phyloP scores from a whole-genome alignment of 2,329 filamentous ascomycete genomes.

The Aschersonia sp. region DNA sequence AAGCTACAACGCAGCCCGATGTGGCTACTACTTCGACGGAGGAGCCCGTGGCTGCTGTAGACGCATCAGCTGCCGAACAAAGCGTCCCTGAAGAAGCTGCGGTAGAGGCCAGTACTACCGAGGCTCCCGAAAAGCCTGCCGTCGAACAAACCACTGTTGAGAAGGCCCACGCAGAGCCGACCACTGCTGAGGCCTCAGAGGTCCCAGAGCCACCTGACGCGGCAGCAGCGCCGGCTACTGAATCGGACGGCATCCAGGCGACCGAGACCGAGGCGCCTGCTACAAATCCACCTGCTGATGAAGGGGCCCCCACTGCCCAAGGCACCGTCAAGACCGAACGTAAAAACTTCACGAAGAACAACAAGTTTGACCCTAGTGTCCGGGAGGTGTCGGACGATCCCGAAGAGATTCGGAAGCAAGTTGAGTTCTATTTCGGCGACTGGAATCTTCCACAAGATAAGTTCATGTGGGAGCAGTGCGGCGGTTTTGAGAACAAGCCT shows the following conservation, averaged over 20 bases:
- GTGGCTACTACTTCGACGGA: slow-evolving; percentile 8
- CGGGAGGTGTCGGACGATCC: slow-evolving; percentile 63
- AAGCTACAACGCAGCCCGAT: slow-evolving; percentile 10
- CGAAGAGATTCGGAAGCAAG: slow-evolving; percentile 71
- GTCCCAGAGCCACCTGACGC: neutral
- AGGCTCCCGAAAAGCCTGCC: neutral
- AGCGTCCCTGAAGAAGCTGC: neutral
- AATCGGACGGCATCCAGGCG: neutral
- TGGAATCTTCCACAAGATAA: slow-evolving; percentile 81
- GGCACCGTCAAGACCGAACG: slow-evolving; percentile 25
- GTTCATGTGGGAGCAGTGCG: slow-evolving; percentile 67
- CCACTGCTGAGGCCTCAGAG: slow-evolving; percentile 4
- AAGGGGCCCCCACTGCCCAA: slow-evolving; percentile 24
- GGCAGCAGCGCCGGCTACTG: neutral
- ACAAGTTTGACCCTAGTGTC: slow-evolving; percentile 55
- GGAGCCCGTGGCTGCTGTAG: neutral
- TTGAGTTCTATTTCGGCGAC: slow-evolving; percentile 93
- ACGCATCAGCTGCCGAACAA: neutral
- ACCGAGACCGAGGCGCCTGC: slow-evolving; percentile 4
- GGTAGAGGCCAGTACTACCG: neutral
- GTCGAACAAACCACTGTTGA: neutral
- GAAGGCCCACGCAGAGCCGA: slow-evolving; percentile 1
- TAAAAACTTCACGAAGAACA: slow-evolving; percentile 35
- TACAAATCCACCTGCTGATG: neutral
- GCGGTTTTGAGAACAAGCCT: slow-evolving; percentile 67